phyloP scores from a whole-genome alignment of 2,329 filamentous ascomycete species.

The Diaporthe vexans region DNA sequence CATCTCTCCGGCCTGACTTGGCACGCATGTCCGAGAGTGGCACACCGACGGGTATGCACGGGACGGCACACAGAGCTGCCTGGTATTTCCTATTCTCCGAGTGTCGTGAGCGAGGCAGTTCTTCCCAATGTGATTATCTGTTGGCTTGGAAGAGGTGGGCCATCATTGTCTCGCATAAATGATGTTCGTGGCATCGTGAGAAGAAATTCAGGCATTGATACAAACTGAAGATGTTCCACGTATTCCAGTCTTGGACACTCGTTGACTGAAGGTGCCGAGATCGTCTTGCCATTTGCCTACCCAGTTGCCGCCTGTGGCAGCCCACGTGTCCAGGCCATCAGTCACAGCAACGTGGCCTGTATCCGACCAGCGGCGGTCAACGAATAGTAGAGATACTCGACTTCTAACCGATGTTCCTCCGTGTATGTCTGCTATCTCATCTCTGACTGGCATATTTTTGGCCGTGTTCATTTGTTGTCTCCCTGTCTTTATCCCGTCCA shows the following conservation, averaged over 20 bases:
- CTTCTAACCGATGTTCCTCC: background rate
- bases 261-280: background rate
- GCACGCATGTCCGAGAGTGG: constrained; percentile 20
- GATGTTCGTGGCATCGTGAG: constrained; percentile 10
- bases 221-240: background rate
- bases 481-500: background rate
- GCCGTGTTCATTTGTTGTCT: too few species aligned
- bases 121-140: background rate
- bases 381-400: background rate
- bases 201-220: background rate
- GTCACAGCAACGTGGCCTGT: background rate
- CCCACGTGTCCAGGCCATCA: background rate
- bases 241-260: background rate
- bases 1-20: constrained; percentile 13
- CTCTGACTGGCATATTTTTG: background rate
- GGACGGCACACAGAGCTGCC: background rate
- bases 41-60: constrained; percentile 11
- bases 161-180: constrained; percentile 13
- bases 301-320: background rate
- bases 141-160: background rate
- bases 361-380: background rate
- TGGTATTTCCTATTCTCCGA: background rate
- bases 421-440: background rate
- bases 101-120: background rate
- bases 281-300: background rate